These are phyloP conservation scores for Picea sitchensis DNA, from an alignment of 75 land plant genomes.

Conservation along the genomic window DNA sequence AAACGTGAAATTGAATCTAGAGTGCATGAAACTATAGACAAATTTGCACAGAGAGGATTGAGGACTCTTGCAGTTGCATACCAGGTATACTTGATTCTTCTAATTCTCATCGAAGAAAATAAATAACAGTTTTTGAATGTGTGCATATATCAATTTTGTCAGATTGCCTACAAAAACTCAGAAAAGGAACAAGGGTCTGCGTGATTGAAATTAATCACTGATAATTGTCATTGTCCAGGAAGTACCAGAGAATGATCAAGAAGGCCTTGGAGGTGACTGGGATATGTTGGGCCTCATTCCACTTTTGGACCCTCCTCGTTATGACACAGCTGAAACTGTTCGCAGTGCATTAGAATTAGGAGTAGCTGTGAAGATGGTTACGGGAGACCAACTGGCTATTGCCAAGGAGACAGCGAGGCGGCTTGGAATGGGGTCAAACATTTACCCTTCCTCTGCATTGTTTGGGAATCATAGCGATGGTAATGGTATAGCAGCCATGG, in stretches of 20 bases:
- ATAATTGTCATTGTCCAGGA: conserved; percentile 10
- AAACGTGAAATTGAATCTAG: conserved; percentile 28
- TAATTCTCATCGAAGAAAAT: background rate
- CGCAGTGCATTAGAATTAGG: conserved; percentile 29
- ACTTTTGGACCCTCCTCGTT: conserved; percentile 34
- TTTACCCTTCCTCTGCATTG: conserved; percentile 31
- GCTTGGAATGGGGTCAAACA: conserved; percentile 40
- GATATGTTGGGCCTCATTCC: conserved; percentile 28
- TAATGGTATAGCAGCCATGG: conserved; percentile 15
- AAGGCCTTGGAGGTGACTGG: conserved; percentile 32
- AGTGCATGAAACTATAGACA: conserved; percentile 47
- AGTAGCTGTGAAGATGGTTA: conserved; percentile 37
- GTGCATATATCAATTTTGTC: too few relatives aligned
- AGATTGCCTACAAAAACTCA: too few relatives aligned
- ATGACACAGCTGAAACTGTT: conserved; percentile 38
- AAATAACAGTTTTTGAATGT: too few relatives aligned
- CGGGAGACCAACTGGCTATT: conserved; percentile 39
- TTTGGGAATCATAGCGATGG: conserved; percentile 8
- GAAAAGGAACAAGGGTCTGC: too few relatives aligned
- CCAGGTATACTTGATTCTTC: conserved; percentile 14
- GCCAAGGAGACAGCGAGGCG: conserved; percentile 38
- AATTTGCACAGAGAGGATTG: conserved; percentile 56
- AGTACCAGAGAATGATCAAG: conserved; percentile 28
- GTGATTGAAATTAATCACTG: too few relatives aligned
- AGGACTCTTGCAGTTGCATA: conserved; percentile 54